Base-by-base conservation (phyloP, 2,329 filamentous ascomycete genomes). In the Aspergillus costaricaensis region DNA sequence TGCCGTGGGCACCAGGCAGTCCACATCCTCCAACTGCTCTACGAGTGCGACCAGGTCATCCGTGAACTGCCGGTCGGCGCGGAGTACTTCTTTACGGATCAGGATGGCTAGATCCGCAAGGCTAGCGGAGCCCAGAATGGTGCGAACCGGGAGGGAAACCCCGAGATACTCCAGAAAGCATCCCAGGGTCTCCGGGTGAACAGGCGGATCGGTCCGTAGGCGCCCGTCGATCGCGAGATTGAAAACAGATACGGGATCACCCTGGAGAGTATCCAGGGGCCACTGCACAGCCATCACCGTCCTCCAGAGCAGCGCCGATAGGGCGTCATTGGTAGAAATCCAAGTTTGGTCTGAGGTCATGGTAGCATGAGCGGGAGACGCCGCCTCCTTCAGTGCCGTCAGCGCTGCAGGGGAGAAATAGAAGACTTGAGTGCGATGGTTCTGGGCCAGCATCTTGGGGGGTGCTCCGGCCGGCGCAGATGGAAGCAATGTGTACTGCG, bases 171-270 rank as follows among this genome's bases (percentile, higher is more conserved):
- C 76, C 10, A 79, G 68, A 58, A 77, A 78, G 57, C 77, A 77
- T 6, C 77, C 77, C 23, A 79, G 66, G 0, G 75, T 77, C 2
- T 69, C 66, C 2, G 73, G 70, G 54, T 78, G 73, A 2, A 79
- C 65, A 0, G 66, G 70, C 17, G 72, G 74, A 48, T 72, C 66
- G 4, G 76, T 74, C 7, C 74, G 74, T n/a, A 63, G 62, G 4
- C 77, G 72, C 4, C 72, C 74, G 58, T 79, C 73, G 36, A 79
- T 69, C 2, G 77, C 74, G 44, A 79, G 73, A 43, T 76, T 74
- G 60, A 77, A 74, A 3, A 75, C 66, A 1, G 76, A 79, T 0
- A 67, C 65, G 6, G 72, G 72, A 48, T 75, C 69, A 5, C 67
- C 70, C 32, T 74, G 65, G 3, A 79, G 62, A 38, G 62, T 72